Evolutionary conservation across 257 asterid species (phyloP).

Genomic region (Mentha longifolia): DNA sequence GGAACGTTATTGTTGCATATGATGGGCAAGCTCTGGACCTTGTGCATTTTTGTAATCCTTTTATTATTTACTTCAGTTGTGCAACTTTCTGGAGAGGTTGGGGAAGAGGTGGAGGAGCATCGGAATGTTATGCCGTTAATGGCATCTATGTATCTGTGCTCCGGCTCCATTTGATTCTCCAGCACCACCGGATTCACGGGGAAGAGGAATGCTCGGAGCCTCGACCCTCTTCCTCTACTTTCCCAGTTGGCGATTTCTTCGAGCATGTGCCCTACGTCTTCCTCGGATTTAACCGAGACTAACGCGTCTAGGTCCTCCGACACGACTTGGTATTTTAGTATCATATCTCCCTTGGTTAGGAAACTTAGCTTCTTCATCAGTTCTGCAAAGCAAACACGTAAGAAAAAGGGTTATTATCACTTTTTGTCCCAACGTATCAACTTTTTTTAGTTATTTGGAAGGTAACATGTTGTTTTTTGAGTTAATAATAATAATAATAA

Average conservation of each 20-base stretch:
- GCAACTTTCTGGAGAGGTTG: background rate
- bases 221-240: background rate
- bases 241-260: background rate
- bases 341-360: background rate
- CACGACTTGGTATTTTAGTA: background rate
- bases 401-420: too few relatives aligned
- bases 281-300: background rate
- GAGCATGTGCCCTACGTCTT: background rate
- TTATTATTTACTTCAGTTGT: background rate
- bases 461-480: too few relatives aligned
- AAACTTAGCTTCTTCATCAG: background rate
- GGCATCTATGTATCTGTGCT: background rate
- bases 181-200: background rate
- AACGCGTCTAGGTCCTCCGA: background rate
- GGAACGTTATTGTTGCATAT: background rate
- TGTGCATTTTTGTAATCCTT: background rate
- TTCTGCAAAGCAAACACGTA: background rate
- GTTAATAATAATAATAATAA: too few relatives aligned
- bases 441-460: too few relatives aligned
- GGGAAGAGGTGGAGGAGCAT: too few relatives aligned
- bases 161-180: background rate
- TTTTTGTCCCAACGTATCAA: too few relatives aligned
- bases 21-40: background rate
- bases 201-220: background rate
- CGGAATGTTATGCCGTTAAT: too few relatives aligned